A percentile compares a stretch with the other conserved stretches of the same genome.
These are phyloP conservation scores for Panellus pusillus DNA, from an alignment of 768 basidiomycete genomes.

Conservation along the genomic window DNA sequence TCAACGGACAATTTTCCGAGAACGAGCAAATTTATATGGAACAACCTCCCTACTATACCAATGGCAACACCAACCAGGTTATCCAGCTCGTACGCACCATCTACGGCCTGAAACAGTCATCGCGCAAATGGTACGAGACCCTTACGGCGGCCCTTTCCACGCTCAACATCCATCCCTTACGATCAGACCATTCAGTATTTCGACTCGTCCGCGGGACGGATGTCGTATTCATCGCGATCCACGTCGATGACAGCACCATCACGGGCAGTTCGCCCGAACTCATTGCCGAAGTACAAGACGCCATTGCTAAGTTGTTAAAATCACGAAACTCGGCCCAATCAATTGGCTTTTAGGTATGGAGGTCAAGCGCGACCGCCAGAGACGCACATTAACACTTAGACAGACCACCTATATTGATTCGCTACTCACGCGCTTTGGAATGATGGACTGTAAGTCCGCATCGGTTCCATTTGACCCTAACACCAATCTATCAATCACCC, in stretches of 20 bases:
- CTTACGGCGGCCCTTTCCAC: conserved; percentile 21
- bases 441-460: conserved; percentile 18
- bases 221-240: conserved; percentile 20
- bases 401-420: conserved; percentile 30
- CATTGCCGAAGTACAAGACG: conserved; percentile 20
- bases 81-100: conserved; percentile 22
- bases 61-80: conserved; percentile 3
- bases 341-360: conserved; percentile 34
- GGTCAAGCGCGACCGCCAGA: conserved; percentile 22
- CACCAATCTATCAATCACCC: no score
- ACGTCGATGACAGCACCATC: conserved; percentile 37
- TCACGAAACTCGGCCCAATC: conserved; percentile 30
- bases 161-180: background rate
- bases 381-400: conserved; percentile 25
- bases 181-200: conserved; percentile 18
- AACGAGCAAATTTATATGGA: conserved; percentile 24
- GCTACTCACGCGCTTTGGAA: conserved; percentile 24
- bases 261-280: conserved; percentile 18
- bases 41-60: conserved; percentile 17
- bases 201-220: conserved; percentile 4
- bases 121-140: conserved; percentile 29
- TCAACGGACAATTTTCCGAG: conserved; percentile 14
- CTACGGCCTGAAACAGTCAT: conserved; percentile 38
- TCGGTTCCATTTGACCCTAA: background rate
- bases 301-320: conserved; percentile 28